Percentiles rank a stretch among this genome's conserved stretches.
These are phyloP conservation scores for Tubosaeta sp. DNA, from an alignment of 768 basidiomycete species.

Conservation along the genomic window DNA sequence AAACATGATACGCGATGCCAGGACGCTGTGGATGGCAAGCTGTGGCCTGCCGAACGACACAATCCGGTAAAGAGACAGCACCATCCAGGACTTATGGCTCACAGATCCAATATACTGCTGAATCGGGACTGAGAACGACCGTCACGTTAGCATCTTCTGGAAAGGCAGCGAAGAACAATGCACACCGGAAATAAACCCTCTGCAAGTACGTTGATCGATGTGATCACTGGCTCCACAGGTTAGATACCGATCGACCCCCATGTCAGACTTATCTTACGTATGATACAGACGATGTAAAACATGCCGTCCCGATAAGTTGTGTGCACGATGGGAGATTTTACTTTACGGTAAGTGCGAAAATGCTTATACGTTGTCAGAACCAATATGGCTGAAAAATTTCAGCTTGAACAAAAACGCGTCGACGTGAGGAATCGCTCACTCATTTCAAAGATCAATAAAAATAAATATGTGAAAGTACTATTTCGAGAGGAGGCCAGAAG, in stretches of 20 bases:
- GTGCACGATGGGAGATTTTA: conserved; percentile 1
- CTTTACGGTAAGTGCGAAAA: conserved; percentile 4
- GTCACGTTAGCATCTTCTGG: neutral
- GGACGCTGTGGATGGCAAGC: conserved; percentile 2
- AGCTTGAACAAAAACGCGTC: neutral
- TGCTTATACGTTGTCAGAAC: conserved; percentile 4
- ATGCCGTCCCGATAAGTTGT: conserved; percentile 14
- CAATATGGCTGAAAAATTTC: conserved; percentile 5
- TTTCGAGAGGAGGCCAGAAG: neutral
- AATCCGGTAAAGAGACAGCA: neutral
- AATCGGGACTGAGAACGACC: conserved; percentile 1
- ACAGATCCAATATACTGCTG: conserved; percentile 4
- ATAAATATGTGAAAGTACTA: conserved; percentile 3
- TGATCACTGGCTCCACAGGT: conserved; percentile 8
- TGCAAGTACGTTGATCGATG: conserved; percentile 10
- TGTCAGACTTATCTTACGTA: conserved; percentile 1
- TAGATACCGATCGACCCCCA: neutral
- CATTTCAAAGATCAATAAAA: conserved; percentile 9
- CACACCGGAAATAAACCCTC: conserved; percentile 9
- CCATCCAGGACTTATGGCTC: neutral
- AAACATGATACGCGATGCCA: conserved; percentile 14
- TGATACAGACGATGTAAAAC: conserved; percentile 17
- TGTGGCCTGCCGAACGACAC: conserved; percentile 3
- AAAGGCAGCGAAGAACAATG: neutral
- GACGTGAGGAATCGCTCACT: neutral